These are phyloP conservation scores for Xanthoconium purpureum DNA, from an alignment of 768 basidiomycete species.

Conservation along the genomic window DNA sequence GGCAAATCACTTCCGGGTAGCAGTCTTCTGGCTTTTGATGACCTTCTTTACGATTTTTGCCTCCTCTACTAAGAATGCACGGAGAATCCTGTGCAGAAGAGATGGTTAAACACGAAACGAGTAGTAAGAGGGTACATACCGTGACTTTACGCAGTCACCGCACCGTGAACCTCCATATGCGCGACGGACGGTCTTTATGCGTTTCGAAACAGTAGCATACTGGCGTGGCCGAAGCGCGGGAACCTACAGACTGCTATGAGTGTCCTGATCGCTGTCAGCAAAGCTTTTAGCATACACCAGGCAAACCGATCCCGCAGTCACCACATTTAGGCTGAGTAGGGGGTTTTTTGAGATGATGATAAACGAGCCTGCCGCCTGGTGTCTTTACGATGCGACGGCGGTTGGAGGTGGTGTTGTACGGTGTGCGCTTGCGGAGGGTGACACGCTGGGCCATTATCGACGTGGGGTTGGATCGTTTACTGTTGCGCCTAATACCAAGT, in stretches of 20 bases:
- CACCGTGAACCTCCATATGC: slow-evolving; percentile 98
- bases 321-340: slow-evolving; percentile 93
- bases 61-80: slow-evolving; percentile 98
- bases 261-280: background rate
- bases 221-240: slow-evolving; percentile 94
- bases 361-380: slow-evolving; percentile 96
- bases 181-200: slow-evolving; percentile 92
- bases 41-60: slow-evolving; percentile 99
- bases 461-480: background rate
- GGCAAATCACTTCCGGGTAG: slow-evolving; percentile 23
- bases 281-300: slow-evolving; percentile 70
- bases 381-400: slow-evolving; percentile 95
- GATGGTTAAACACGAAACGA: background rate
- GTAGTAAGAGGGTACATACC: slow-evolving; percentile 51
- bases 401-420: slow-evolving; percentile 98
- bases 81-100: slow-evolving; percentile 68
- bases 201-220: slow-evolving; percentile 95
- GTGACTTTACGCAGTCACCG: slow-evolving; percentile 91
- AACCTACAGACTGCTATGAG: slow-evolving; percentile 48
- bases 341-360: slow-evolving; percentile 97
- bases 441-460: slow-evolving; percentile 94
- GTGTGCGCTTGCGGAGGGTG: slow-evolving; percentile 96
- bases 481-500: too few relatives aligned
- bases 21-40: slow-evolving; percentile 75
- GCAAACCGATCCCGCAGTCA: slow-evolving; percentile 92